A percentile compares a stretch with the other conserved stretches of the same genome.
Evolutionary conservation across 164 flowering plant species (phyloP).

Genomic region (Chimonanthus praecox): DNA sequence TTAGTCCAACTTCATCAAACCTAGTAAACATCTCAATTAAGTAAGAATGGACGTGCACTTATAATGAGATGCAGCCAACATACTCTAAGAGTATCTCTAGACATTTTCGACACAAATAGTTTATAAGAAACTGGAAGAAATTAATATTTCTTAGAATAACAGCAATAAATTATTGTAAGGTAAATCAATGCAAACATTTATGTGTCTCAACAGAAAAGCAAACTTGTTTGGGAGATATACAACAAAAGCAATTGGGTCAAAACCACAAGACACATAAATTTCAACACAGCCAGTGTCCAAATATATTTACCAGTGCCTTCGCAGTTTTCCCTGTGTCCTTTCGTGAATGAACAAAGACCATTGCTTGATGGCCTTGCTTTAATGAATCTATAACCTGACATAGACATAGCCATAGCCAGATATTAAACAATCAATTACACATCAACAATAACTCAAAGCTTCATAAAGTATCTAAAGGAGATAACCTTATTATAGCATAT

Average conservation of each 20-base stretch:
- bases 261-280: not conserved
- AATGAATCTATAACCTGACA: slow-evolving; percentile 84
- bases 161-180: too few species aligned
- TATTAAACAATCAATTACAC: not conserved
- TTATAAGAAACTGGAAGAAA: too few species aligned
- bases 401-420: not conserved
- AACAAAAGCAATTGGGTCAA: not conserved
- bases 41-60: too few species aligned
- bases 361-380: slow-evolving; percentile 86
- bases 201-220: not conserved
- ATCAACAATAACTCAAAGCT: not conserved
- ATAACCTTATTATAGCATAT: slow-evolving; percentile 88
- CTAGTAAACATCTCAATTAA: too few species aligned
- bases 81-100: too few species aligned
- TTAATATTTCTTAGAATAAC: too few species aligned
- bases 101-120: too few species aligned
- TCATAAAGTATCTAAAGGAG: slow-evolving; percentile 1
- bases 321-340: slow-evolving; percentile 98
- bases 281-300: too few species aligned
- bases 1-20: too few species aligned
- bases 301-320: slow-evolving; percentile 56
- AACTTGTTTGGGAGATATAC: not conserved
- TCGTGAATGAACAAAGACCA: slow-evolving; percentile 98
- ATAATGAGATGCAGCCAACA: too few species aligned
- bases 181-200: too few species aligned